A percentile compares a stretch with the other conserved stretches of the same genome.
These are phyloP conservation scores for Boletellus ananas DNA, from an alignment of 768 basidiomycete species.

Conservation along the genomic window DNA sequence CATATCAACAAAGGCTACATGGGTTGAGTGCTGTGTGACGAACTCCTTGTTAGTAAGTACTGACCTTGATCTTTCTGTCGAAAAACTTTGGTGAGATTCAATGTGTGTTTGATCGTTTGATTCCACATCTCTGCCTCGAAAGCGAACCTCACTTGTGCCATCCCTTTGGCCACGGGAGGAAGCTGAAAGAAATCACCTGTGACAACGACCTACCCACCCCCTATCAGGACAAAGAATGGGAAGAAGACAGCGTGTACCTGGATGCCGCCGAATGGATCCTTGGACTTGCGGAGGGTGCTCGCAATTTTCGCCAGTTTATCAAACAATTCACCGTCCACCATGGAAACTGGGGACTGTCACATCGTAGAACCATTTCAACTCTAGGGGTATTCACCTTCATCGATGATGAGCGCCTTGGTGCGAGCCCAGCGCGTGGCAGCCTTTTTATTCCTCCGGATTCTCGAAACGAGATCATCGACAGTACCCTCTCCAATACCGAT, in stretches of 20 bases:
- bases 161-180: conserved; percentile 78
- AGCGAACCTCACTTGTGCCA: conserved; percentile 70
- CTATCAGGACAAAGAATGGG: neutral
- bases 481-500: conserved; percentile 78
- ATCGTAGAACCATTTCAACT: neutral
- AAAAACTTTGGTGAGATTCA: conserved; percentile 95
- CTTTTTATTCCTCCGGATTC: conserved; percentile 81
- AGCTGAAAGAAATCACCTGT: conserved; percentile 99
- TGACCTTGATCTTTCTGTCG: conserved; percentile 87
- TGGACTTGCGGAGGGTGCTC: conserved; percentile 54
- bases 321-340: conserved; percentile 92
- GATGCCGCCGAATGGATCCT: conserved; percentile 86
- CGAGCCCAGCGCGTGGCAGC: conserved; percentile 74
- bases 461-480: conserved; percentile 57
- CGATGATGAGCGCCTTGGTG: conserved; percentile 80
- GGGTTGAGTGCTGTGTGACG: conserved; percentile 3
- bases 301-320: conserved; percentile 85
- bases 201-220: conserved; percentile 62
- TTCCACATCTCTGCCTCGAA: conserved; percentile 87
- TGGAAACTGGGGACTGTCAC: conserved; percentile 65
- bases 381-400: conserved; percentile 54
- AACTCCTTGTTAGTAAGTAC: conserved; percentile 15
- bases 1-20: conserved; percentile 87
- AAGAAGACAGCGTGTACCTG: conserved; percentile 48
- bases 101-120: conserved; percentile 69